Evolutionary conservation across 805 yeast species (phyloP), one percentile per base, ranked within the genome.

Genomic region (Metschnikowia reukaufii): DNA sequence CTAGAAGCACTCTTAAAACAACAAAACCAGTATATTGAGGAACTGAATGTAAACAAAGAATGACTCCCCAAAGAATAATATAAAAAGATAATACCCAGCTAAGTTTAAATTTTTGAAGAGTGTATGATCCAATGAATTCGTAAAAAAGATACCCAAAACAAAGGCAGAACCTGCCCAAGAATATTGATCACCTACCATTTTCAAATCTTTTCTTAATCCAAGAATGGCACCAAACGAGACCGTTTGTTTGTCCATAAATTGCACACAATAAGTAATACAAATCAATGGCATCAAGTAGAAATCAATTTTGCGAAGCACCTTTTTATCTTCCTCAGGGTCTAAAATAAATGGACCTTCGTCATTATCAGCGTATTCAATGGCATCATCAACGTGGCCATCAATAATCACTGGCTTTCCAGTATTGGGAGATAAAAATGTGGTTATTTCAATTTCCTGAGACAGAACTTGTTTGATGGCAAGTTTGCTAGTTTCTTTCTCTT

Each of bases 161-260:
- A 35, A 66, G 30, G 62, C 58, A 1, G 58, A 42, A 4, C 49
- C 44, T 3, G 51, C 39, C 59, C 57, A 53, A n/a, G 73, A 60
- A 48, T 68, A 76, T 70, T 47, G 58, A 31, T 45, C 42, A 36
- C 51, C 51, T 19, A 13, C 40, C 52, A 48, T 48, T 15, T 66
- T 64, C 52, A 72, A 62, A 48, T 72, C 83, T 7, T 56, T 60
- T 51, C 67, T 63, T 40, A 76, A 63, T 38, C 81, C 84, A 74
- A 76, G 69, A 32, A 81, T 73, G 4, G 83, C 72, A 1, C 83
- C 80, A 38, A 72, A 75, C 18, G 79, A 67, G 40, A 70, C 73
- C 4, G 84, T 66, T 17, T 68, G 64, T 59, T 83, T 83, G 64
- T 83, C 88, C 82, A 83, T 77, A 52, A 70, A 78, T 61, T 81